Conservation (phyloP, 2,329 filamentous ascomycete genomes). For the Emmonsia crescens region DNA sequence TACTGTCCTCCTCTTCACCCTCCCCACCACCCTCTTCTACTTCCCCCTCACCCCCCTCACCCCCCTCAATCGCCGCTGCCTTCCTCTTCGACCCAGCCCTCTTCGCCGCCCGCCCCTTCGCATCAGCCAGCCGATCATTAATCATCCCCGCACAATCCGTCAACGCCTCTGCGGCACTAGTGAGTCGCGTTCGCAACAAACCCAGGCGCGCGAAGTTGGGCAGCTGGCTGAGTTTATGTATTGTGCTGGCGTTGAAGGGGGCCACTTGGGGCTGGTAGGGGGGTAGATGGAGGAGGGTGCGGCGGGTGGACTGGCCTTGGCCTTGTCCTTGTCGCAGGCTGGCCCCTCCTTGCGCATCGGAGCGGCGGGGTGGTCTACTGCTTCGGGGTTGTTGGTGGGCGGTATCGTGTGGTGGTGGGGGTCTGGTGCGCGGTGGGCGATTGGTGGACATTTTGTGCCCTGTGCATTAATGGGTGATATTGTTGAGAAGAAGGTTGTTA, state of each 20-base stretch:
- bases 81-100: constrained; percentile 4
- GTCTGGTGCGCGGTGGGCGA: background rate
- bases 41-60: constrained; percentile 22
- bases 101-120: constrained; percentile 28
- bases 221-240: constrained; percentile 38
- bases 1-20: constrained; percentile 23
- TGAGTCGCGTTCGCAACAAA: constrained; percentile 40
- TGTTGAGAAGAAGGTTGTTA: background rate
- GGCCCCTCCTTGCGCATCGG: background rate
- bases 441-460: background rate
- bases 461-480: background rate
- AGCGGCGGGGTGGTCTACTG: background rate
- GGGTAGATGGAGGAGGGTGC: constrained; percentile 27
- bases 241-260: constrained; percentile 39
- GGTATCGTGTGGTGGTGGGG: background rate
- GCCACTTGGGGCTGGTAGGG: constrained; percentile 44
- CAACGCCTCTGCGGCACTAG: constrained; percentile 37
- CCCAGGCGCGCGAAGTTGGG: constrained; percentile 31
- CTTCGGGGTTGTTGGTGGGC: background rate
- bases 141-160: constrained; percentile 41
- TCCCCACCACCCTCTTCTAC: background rate
- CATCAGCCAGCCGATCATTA: constrained; percentile 43
- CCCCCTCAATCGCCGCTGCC: background rate
- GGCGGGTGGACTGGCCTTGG: background rate
- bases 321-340: background rate